A percentile compares a stretch with the other conserved stretches of the same genome.
These are phyloP conservation scores for Cadophora sp. DNA, from an alignment of 2,329 filamentous ascomycete genomes.

Conservation along the genomic window DNA sequence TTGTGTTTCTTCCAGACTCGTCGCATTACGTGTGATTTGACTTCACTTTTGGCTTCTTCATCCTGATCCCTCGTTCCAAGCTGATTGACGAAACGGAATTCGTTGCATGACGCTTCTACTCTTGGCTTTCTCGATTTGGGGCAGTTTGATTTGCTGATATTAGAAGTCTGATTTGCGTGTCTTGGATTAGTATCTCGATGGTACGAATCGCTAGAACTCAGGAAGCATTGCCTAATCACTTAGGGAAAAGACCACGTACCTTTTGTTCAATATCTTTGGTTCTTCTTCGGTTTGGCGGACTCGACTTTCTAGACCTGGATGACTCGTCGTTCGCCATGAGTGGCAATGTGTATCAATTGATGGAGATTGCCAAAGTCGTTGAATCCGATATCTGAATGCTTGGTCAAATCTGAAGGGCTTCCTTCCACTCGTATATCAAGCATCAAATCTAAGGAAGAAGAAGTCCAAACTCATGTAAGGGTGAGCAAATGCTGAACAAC, in stretches of 20 bases:
- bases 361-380: neutral
- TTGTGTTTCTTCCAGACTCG: conserved; percentile 20
- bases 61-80: conserved; percentile 10
- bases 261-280: neutral
- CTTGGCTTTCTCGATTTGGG: neutral
- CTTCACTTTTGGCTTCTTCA: conserved; percentile 14
- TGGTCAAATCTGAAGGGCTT: neutral
- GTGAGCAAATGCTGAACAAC: conserved; percentile 12
- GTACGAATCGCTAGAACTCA: neutral
- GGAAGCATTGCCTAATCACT: too few relatives aligned
- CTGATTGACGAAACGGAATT: conserved; percentile 16
- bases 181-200: neutral
- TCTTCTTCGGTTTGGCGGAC: neutral
- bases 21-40: conserved; percentile 20
- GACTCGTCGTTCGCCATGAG: neutral
- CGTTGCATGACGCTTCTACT: neutral
- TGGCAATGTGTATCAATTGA: neutral
- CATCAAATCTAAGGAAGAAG: neutral
- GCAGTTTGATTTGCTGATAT: neutral
- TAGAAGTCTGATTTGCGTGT: neutral
- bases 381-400: neutral
- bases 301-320: neutral
- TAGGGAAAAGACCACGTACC: neutral
- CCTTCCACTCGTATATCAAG: neutral
- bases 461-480: neutral